Evolutionary conservation across 495 filamentous ascomycete species (phyloP).

Genomic region (Ascobolus immersus): DNA sequence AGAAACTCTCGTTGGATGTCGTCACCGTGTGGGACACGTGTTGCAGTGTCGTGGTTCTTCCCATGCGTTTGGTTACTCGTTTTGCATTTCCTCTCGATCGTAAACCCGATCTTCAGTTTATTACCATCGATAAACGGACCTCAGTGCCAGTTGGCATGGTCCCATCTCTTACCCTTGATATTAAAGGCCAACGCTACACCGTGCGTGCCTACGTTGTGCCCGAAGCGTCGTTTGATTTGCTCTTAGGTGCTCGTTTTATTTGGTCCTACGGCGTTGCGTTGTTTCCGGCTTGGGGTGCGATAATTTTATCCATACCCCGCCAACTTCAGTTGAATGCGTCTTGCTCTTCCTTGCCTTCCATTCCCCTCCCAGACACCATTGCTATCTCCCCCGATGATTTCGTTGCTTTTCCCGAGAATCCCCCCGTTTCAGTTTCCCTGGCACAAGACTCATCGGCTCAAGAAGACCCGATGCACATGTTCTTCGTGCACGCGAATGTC

Average conservation of each 20-base stretch:
- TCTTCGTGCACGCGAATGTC: too few relatives aligned
- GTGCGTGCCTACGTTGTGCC: not conserved
- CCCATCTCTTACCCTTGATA: not conserved
- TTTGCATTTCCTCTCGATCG: not conserved
- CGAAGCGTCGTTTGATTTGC: not conserved
- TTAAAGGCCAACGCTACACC: not conserved
- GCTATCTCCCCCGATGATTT: too few relatives aligned
- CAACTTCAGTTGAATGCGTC: too few relatives aligned
- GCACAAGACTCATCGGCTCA: too few relatives aligned
- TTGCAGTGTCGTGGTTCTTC: not conserved
- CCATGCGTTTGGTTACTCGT: not conserved
- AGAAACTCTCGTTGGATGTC: too few relatives aligned
- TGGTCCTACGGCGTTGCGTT: not conserved
- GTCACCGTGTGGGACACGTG: not conserved
- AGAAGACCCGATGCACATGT: too few relatives aligned
- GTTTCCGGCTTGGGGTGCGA: not conserved
- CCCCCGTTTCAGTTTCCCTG: too few relatives aligned
- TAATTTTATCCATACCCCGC: too few relatives aligned
- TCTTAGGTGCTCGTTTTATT: not conserved
- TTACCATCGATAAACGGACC: not conserved
- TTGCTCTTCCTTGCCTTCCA: too few relatives aligned
- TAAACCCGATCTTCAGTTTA: not conserved
- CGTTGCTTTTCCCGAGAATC: too few relatives aligned
- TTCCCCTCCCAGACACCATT: too few relatives aligned
- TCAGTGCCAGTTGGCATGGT: not conserved